phyloP scores from a whole-genome alignment of 331 rosid species.

The Stylosanthes scabra region DNA sequence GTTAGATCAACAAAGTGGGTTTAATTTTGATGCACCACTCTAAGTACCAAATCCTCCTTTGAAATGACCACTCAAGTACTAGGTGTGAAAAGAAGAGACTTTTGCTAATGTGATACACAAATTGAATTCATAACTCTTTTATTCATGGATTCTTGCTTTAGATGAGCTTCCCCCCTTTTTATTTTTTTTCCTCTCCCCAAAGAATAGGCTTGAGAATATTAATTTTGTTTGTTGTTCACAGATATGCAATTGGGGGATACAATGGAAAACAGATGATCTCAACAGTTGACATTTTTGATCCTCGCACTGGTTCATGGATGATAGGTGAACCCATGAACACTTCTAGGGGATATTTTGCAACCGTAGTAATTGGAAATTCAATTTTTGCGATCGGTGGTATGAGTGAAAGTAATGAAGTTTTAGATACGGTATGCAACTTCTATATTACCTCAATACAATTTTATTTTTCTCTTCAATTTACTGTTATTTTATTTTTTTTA shows the following conservation, averaged over 20 bases:
- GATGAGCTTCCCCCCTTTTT: too few relatives aligned
- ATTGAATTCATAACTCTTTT: neutral
- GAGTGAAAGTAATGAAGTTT: constrained; percentile 10
- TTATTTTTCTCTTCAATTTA: neutral
- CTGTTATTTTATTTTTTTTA: neutral
- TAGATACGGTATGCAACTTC: constrained; percentile 44
- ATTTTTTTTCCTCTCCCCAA: too few relatives aligned
- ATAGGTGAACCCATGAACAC: constrained; percentile 41
- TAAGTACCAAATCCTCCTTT: too few relatives aligned
- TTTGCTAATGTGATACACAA: too few relatives aligned
- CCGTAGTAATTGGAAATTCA: constrained; percentile 45
- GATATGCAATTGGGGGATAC: constrained; percentile 58
- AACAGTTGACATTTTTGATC: constrained; percentile 56
- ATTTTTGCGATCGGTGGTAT: constrained; percentile 52
- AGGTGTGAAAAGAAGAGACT: too few relatives aligned
- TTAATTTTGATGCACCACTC: too few relatives aligned
- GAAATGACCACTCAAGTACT: too few relatives aligned
- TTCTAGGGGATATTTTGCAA: constrained; percentile 42
- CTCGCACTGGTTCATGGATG: constrained; percentile 48
- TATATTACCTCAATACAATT: neutral
- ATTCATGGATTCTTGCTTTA: neutral
- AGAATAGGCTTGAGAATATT: too few relatives aligned
- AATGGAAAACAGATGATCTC: constrained; percentile 44
- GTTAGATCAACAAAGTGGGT: too few relatives aligned
- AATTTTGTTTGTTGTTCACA: neutral